These are phyloP conservation scores for Neofusicoccum sp. DNA, from an alignment of 2,329 filamentous ascomycete genomes.

Conservation along the genomic window DNA sequence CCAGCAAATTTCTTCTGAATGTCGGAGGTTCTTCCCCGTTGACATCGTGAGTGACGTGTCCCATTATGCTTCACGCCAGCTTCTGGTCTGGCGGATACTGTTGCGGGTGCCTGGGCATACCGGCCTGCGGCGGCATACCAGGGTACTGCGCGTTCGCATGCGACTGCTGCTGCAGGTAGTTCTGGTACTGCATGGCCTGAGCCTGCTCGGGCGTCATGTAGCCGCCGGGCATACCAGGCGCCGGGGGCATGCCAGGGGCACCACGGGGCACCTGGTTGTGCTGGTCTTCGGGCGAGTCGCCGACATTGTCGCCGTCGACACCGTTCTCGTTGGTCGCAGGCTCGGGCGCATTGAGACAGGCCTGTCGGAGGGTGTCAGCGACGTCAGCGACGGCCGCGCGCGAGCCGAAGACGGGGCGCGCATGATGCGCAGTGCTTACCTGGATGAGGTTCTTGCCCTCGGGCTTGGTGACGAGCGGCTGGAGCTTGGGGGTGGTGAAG, in stretches of 20 bases:
- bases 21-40: conserved; percentile 15
- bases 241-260: conserved; percentile 65
- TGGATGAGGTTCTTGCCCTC: conserved; percentile 99
- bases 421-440: conserved; percentile 55
- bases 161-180: conserved; percentile 72
- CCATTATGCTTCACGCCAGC: conserved; percentile 30
- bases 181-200: conserved; percentile 74
- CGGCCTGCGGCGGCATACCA: conserved; percentile 68
- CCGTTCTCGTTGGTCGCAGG: conserved; percentile 69
- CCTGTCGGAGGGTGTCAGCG: conserved; percentile 58
- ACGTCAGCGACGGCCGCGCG: not conserved
- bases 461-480: conserved; percentile 95
- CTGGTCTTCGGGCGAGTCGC: conserved; percentile 90
- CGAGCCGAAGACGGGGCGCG: conserved; percentile 1
- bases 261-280: conserved; percentile 73
- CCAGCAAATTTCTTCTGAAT: conserved; percentile 18
- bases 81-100: conserved; percentile 67
- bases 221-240: conserved; percentile 63
- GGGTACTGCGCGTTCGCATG: conserved; percentile 63
- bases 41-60: conserved; percentile 12
- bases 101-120: conserved; percentile 60
- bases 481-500: conserved; percentile 96
- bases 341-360: conserved; percentile 94
- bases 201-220: conserved; percentile 63
- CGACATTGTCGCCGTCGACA: conserved; percentile 52